These are phyloP conservation scores for Asterochloris sp. DNA, from an alignment of 139 green algal species.

Conservation along the genomic window DNA sequence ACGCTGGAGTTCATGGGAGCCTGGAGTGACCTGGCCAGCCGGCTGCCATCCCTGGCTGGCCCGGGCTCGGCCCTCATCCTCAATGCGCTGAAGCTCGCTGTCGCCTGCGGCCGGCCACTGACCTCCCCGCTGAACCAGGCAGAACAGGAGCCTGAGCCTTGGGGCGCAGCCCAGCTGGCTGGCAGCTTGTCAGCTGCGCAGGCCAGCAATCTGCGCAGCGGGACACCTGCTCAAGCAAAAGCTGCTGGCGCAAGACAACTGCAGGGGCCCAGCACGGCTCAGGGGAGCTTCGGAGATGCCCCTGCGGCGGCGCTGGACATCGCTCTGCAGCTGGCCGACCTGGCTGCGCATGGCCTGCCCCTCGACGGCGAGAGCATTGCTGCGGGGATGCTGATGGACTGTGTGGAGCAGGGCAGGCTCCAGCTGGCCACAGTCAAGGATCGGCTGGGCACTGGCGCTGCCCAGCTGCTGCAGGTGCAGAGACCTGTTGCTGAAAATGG, in stretches of 20 bases:
- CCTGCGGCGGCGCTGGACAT: slow-evolving; percentile 43
- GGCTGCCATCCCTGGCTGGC: too few species aligned
- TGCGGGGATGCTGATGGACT: slow-evolving; percentile 77
- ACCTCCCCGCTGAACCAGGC: background rate
- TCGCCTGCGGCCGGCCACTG: slow-evolving; percentile 21
- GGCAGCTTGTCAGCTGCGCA: too few species aligned
- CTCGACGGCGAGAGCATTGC: slow-evolving; percentile 81
- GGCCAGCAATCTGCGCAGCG: too few species aligned
- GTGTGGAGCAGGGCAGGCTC: slow-evolving; percentile 44
- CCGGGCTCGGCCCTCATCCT: slow-evolving; percentile 33
- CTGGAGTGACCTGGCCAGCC: too few species aligned
- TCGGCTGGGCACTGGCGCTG: slow-evolving; percentile 47
- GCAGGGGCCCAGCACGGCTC: background rate
- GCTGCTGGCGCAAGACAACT: too few species aligned
- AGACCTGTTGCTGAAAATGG: too few species aligned
- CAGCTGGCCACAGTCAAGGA: slow-evolving; percentile 48
- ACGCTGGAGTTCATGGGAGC: too few species aligned
- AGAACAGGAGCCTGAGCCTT: too few species aligned
- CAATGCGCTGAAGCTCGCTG: slow-evolving; percentile 54
- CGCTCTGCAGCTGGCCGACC: slow-evolving; percentile 64
- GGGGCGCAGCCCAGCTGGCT: too few species aligned
- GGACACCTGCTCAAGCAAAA: too few species aligned
- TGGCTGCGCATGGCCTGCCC: slow-evolving; percentile 54
- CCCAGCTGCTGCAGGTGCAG: slow-evolving; percentile 37
- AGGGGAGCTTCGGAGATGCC: background rate